phyloP scores from a whole-genome alignment of 208 protist species.

The Acanthamoeba triangularis region DNA sequence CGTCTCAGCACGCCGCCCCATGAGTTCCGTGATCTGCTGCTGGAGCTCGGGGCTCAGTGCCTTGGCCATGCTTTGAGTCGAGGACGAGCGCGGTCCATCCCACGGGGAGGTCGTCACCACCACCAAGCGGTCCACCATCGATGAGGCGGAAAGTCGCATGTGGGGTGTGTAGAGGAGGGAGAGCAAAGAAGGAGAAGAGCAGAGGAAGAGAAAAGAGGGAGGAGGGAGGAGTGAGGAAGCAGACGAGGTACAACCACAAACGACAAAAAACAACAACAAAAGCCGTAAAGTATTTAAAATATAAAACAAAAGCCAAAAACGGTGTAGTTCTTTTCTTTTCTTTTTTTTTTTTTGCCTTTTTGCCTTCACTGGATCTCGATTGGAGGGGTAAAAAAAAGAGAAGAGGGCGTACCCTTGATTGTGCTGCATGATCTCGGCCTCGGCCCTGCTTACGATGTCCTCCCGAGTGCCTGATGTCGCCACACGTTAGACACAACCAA shows the following conservation, averaged over 20 bases:
- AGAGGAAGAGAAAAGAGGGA: not conserved
- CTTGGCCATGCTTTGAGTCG: not conserved
- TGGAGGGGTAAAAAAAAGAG: too few species aligned
- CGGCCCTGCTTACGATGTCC: constrained; percentile 8
- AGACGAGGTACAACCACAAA: not conserved
- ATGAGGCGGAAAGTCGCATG: not conserved
- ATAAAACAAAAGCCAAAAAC: too few species aligned
- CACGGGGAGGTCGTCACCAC: not conserved
- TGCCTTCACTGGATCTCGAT: too few species aligned
- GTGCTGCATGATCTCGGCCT: not conserved
- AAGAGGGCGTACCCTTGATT: not conserved
- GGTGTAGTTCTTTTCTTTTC: too few species aligned
- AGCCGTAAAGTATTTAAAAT: too few species aligned
- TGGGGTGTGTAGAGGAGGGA: not conserved
- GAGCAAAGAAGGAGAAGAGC: too few species aligned
- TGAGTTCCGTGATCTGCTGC: constrained; percentile 66
- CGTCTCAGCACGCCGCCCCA: not conserved
- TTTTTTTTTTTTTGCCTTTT: too few species aligned
- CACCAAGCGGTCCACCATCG: not conserved
- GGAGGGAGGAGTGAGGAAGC: not conserved
- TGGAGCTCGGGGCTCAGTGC: constrained; percentile 19
- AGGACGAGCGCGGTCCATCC: not conserved
- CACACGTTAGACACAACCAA: not conserved
- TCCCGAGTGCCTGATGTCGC: not conserved
- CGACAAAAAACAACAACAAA: too few species aligned